A percentile compares a stretch with the other conserved stretches of the same genome.
Evolutionary conservation across 768 basidiomycete species (phyloP).

Genomic region (Boletellus sp.): DNA sequence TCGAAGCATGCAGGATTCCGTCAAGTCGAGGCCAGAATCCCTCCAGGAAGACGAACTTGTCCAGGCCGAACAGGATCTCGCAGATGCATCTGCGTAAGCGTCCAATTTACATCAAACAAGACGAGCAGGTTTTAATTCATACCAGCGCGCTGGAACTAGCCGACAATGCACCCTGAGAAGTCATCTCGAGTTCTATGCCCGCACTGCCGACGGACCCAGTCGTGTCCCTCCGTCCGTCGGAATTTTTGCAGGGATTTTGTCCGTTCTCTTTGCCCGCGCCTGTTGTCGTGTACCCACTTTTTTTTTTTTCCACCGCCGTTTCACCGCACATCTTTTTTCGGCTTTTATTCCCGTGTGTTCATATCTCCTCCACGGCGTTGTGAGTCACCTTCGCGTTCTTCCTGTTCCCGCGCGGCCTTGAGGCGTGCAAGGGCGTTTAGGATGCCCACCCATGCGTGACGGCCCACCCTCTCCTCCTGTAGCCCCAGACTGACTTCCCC

Average conservation of each 20-base stretch:
- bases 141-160: conserved; percentile 12
- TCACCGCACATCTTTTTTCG: background rate
- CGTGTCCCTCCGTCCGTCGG: conserved; percentile 10
- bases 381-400: conserved; percentile 11
- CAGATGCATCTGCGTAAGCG: conserved; percentile 46
- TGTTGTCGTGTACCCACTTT: conserved; percentile 5
- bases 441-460: conserved; percentile 76
- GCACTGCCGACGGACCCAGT: conserved; percentile 8
- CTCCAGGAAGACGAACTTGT: conserved; percentile 39
- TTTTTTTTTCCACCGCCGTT: conserved; percentile 2
- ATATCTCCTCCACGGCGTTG: conserved; percentile 15
- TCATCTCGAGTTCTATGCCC: conserved; percentile 12
- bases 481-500: conserved; percentile 51
- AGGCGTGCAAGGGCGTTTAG: conserved; percentile 63
- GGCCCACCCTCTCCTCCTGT: conserved; percentile 72
- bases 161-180: conserved; percentile 19
- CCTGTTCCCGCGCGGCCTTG: conserved; percentile 43
- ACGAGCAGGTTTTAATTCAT: conserved; percentile 15
- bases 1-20: conserved; percentile 23
- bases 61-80: conserved; percentile 57
- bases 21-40: conserved; percentile 27
- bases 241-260: conserved; percentile 21
- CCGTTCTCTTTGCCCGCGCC: background rate
- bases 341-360: conserved; percentile 18
- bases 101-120: background rate